Conservation (phyloP, 805 yeast species). For the Kodamaea fukazawae region DNA sequence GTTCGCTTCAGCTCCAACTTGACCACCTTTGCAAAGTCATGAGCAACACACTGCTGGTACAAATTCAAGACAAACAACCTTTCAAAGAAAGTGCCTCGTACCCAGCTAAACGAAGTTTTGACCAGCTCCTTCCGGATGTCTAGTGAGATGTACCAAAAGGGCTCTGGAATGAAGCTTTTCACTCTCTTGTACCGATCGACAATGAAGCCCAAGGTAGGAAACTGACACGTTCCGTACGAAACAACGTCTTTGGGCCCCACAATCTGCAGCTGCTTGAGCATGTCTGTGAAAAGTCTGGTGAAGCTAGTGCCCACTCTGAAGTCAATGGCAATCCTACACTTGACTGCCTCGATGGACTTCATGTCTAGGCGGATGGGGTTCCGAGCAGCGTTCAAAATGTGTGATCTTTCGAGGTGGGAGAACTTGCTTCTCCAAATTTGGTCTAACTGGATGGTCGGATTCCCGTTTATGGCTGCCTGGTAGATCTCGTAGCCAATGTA, state of each 20-base stretch:
- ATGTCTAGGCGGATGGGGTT: conserved; percentile 63
- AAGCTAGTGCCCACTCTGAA: conserved; percentile 85
- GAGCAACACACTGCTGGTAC: conserved; percentile 63
- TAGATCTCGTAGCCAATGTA: conserved; percentile 83
- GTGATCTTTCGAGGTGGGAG: conserved; percentile 79
- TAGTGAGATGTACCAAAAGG: conserved; percentile 72
- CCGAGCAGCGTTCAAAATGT: conserved; percentile 71
- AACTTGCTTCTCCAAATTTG: conserved; percentile 73
- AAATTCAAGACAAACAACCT: conserved; percentile 58
- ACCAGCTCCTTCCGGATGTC: conserved; percentile 40
- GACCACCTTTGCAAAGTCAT: conserved; percentile 49
- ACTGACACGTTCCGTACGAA: conserved; percentile 93
- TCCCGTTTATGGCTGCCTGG: conserved; percentile 59
- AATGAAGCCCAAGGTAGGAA: conserved; percentile 94
- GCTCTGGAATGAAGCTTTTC: conserved; percentile 67
- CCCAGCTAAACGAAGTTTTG: conserved; percentile 59
- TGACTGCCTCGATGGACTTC: conserved; percentile 77
- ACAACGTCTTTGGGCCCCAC: conserved; percentile 39
- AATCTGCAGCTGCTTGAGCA: conserved; percentile 37
- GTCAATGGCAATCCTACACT: conserved; percentile 83
- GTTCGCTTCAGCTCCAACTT: conserved; percentile 60
- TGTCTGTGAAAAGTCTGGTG: conserved; percentile 72
- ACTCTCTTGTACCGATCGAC: conserved; percentile 86
- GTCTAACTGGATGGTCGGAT: conserved; percentile 45
- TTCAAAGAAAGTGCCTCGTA: conserved; percentile 69